Evolutionary conservation across 345 rosid species (phyloP), one percentile per base, ranked within the genome.

Genomic region (Eucalyptus sp.): DNA sequence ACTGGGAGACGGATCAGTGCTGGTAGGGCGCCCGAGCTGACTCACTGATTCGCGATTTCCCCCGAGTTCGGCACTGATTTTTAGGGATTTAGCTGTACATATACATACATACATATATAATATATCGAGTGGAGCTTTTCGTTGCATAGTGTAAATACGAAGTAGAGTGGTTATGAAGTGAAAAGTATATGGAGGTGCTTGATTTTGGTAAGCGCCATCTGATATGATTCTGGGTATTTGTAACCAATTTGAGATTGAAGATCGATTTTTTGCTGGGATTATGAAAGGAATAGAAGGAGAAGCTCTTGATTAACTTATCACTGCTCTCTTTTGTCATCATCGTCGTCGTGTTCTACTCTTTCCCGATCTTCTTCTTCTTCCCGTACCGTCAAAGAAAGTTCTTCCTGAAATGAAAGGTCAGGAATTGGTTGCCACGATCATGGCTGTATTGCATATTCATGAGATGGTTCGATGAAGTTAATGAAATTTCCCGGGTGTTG

Each of bases 1-100:
- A 89, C 56, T 97, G 99, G 99, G 99, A 97, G 91, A 95, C 99
- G 10, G 99, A 97, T 88, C 99, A 97, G 98, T 97, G 99, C 92
- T 97, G 99, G 99, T 97, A 90, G 90, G 90, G 60, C 60, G 48
- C 12, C 64, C 43, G 90, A 87, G 89, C 81, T 52, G 86, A 52
- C 86, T 79, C 86, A 17, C 25, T 16, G 89, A 76, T 41, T 76
- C 83, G 15, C 48, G 83, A 76, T 76, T 22, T 7, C 1, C 33
- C 4, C 27, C 8, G 48, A 52, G 71, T 88, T 64, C 27, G 54
- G 33, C 0, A 44, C 29, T 54, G 71, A 86, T 86, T 50, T 56
- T 76, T 76, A 76, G 83, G 48, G 83, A 37, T 76, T 41, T 76
- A 76, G 83, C 83, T 76, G 83, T 41, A 41, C 43, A 41, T 76